phyloP scores from a whole-genome alignment of 495 filamentous ascomycete genomes.

The Lepidopterella palustris region DNA sequence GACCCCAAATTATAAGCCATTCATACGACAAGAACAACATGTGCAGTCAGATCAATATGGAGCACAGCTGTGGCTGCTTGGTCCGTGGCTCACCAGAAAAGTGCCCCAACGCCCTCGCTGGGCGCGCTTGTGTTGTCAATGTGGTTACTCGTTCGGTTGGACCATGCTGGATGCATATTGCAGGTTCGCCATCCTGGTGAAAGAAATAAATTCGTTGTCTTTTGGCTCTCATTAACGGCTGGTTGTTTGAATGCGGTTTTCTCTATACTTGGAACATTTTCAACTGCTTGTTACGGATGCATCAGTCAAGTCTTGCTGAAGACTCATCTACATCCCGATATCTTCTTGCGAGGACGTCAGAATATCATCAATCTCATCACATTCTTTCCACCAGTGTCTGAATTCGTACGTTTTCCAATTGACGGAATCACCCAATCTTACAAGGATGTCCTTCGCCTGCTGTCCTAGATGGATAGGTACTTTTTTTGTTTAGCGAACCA shows the following conservation, averaged over 20 bases:
- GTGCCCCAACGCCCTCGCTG: background rate
- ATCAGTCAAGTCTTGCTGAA: no score
- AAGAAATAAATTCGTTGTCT: no score
- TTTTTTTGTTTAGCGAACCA: constrained; percentile 28
- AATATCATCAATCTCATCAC: constrained; percentile 2
- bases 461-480: constrained; percentile 27
- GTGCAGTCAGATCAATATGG: background rate
- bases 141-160: background rate
- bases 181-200: no score
- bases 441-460: background rate
- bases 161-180: background rate
- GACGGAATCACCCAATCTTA: background rate
- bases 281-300: no score
- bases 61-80: background rate
- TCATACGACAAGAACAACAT: background rate
- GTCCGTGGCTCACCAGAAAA: background rate
- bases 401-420: background rate
- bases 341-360: background rate
- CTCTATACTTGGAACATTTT: no score
- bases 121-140: background rate
- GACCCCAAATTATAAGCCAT: background rate
- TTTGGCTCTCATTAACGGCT: no score
- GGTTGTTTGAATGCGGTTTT: no score
- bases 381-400: constrained; percentile 1
- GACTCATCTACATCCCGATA: background rate